Evolutionary conservation across 345 rosid genomes (phyloP).

Genomic region (Theobroma cacao): DNA sequence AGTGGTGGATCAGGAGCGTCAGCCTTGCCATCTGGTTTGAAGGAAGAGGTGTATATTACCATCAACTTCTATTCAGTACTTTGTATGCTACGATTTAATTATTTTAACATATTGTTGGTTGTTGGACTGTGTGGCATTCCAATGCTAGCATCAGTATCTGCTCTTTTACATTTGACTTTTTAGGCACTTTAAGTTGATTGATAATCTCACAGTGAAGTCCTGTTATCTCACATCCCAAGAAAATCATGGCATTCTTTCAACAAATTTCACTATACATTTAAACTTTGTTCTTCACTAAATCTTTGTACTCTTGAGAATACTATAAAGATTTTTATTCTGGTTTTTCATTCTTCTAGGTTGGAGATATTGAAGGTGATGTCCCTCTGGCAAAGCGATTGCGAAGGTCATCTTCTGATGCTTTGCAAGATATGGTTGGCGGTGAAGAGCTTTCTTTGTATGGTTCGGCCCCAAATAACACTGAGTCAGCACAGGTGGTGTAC

Average conservation of each 20-base stretch:
- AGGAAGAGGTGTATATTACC: constrained; percentile 70
- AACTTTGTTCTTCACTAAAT: neutral
- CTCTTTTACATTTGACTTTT: constrained; percentile 2
- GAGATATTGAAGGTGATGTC: constrained; percentile 85
- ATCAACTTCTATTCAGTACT: constrained; percentile 6
- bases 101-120: neutral
- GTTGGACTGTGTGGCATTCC: neutral
- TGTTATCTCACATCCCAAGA: neutral
- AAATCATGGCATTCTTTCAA: neutral
- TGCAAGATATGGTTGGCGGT: constrained; percentile 81
- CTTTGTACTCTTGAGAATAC: neutral
- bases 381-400: constrained; percentile 78
- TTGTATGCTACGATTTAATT: neutral
- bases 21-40: constrained; percentile 52
- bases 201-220: neutral
- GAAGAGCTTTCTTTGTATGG: constrained; percentile 94
- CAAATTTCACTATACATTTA: neutral
- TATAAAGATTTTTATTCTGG: neutral
- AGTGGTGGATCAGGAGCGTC: constrained; percentile 66
- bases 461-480: constrained; percentile 68
- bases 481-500: constrained; percentile 74
- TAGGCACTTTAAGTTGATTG: constrained; percentile 3
- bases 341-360: constrained; percentile 50
- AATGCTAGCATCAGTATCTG: neutral
- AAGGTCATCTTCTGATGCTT: constrained; percentile 73